Conservation (phyloP, 1,284 basidiomycete genomes). For the Fereydounia khargensis region DNA sequence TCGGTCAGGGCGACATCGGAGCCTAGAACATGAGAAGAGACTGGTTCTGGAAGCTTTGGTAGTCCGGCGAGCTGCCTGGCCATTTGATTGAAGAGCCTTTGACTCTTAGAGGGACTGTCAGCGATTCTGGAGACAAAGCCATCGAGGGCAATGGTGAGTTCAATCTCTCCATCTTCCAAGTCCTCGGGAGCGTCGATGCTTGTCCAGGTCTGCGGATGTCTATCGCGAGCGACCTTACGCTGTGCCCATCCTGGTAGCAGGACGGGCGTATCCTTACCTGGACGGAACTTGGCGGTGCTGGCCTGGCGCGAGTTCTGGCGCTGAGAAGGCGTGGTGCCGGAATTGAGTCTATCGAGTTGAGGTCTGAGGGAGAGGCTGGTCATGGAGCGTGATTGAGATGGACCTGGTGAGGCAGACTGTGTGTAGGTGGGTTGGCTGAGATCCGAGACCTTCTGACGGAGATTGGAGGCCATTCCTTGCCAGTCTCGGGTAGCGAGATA, state of each 20-base stretch:
- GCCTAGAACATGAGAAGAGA: slow-evolving; percentile 7
- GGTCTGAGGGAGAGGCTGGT: slow-evolving; percentile 4
- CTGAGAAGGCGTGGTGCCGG: no score
- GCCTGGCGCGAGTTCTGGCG: slow-evolving; percentile 5
- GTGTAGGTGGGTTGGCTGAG: slow-evolving; percentile 5
- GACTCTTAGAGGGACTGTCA: slow-evolving; percentile 21
- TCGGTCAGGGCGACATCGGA: slow-evolving; percentile 9
- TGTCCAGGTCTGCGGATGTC: slow-evolving; percentile 30
- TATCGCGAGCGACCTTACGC: slow-evolving; percentile 27
- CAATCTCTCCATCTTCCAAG: slow-evolving; percentile 34
- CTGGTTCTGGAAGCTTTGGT: slow-evolving; percentile 7
- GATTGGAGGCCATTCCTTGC: slow-evolving; percentile 19
- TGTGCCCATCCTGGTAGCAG: slow-evolving; percentile 34
- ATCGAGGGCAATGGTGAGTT: slow-evolving; percentile 22
- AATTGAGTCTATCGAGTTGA: no score
- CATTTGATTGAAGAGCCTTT: slow-evolving; percentile 38
- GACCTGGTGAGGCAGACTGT: neutral
- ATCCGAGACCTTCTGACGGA: slow-evolving; percentile 10
- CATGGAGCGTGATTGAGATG: slow-evolving; percentile 3
- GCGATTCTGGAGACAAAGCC: slow-evolving; percentile 21
- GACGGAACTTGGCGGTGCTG: slow-evolving; percentile 15
- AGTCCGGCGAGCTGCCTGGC: slow-evolving; percentile 32
- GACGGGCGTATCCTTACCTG: slow-evolving; percentile 11
- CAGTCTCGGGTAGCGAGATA: slow-evolving; percentile 24
- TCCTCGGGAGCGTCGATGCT: slow-evolving; percentile 25